Evolutionary conservation across 2,329 filamentous ascomycete genomes (phyloP).

Genomic region (Hymenotorrendiella dingleyae): DNA sequence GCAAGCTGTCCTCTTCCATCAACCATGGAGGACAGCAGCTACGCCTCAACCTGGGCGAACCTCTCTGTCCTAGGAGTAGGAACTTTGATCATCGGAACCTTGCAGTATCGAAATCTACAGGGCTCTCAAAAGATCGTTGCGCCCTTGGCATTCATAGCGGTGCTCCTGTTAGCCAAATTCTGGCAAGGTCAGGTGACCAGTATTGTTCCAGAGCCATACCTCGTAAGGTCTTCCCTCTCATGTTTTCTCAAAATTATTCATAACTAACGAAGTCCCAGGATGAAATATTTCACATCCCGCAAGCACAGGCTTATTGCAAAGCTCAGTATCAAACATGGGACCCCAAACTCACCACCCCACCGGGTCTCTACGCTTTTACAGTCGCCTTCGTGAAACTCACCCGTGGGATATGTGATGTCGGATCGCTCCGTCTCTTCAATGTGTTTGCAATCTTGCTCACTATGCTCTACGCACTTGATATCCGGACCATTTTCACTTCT

Average conservation of each 20-base stretch:
- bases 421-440: slow-evolving; percentile 45
- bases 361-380: slow-evolving; percentile 49
- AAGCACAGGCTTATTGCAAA: slow-evolving; percentile 81
- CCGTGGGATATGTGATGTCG: slow-evolving; percentile 33
- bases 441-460: slow-evolving; percentile 38
- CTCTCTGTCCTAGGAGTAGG: not conserved
- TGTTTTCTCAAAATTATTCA: not conserved
- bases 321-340: slow-evolving; percentile 78
- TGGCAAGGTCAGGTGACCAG: slow-evolving; percentile 26
- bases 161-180: slow-evolving; percentile 10
- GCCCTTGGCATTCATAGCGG: not conserved
- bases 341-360: slow-evolving; percentile 94
- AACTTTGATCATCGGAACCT: not conserved
- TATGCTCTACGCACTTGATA: slow-evolving; percentile 27
- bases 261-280: slow-evolving; percentile 47
- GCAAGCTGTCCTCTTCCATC: too few relatives aligned
- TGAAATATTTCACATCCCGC: slow-evolving; percentile 83
- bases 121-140: slow-evolving; percentile 2
- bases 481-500: slow-evolving; percentile 20
- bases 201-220: slow-evolving; percentile 25
- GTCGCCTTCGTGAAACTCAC: slow-evolving; percentile 34
- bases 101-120: slow-evolving; percentile 26
- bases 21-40: too few relatives aligned
- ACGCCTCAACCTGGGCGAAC: slow-evolving; percentile 2
- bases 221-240: slow-evolving; percentile 14